Conservation (phyloP, 495 filamentous ascomycete species). For the Cladorrhinum samala region DNA sequence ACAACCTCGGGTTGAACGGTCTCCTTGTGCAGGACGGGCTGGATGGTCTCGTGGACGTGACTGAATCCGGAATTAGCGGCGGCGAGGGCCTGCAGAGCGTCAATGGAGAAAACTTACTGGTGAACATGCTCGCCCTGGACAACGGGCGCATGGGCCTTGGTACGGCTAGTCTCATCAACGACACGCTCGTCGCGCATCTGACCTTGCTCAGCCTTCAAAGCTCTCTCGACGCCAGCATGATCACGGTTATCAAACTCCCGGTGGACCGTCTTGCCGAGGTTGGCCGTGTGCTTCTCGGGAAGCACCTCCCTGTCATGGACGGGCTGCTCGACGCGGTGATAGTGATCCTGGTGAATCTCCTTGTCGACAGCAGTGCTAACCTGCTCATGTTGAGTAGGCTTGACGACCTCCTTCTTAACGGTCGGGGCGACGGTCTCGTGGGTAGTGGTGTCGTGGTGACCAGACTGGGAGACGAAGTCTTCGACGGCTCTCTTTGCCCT, state of each 20-base stretch:
- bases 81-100: too few relatives aligned
- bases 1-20: slow-evolving; percentile 58
- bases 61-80: too few relatives aligned
- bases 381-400: slow-evolving; percentile 47
- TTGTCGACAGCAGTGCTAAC: slow-evolving; percentile 53
- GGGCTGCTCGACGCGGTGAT: slow-evolving; percentile 51
- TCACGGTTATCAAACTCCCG: slow-evolving; percentile 51
- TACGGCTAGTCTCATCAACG: slow-evolving; percentile 43
- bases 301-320: slow-evolving; percentile 41
- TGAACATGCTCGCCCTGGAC: slow-evolving; percentile 58
- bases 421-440: slow-evolving; percentile 57
- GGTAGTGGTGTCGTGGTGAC: slow-evolving; percentile 57
- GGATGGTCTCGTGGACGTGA: slow-evolving; percentile 57
- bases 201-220: slow-evolving; percentile 41
- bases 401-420: slow-evolving; percentile 50
- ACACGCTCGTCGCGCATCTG: slow-evolving; percentile 46
- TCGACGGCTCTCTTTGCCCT: slow-evolving; percentile 49
- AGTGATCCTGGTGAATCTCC: slow-evolving; percentile 56
- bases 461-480: slow-evolving; percentile 49
- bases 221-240: slow-evolving; percentile 33
- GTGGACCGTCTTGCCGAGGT: slow-evolving; percentile 47
- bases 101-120: slow-evolving; percentile 35
- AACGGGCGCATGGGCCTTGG: slow-evolving; percentile 36
- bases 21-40: slow-evolving; percentile 61
- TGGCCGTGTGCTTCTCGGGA: slow-evolving; percentile 44